Evolutionary conservation across 1,139 yeast genomes (phyloP).

Genomic region (Blastobotrys indianensis): DNA sequence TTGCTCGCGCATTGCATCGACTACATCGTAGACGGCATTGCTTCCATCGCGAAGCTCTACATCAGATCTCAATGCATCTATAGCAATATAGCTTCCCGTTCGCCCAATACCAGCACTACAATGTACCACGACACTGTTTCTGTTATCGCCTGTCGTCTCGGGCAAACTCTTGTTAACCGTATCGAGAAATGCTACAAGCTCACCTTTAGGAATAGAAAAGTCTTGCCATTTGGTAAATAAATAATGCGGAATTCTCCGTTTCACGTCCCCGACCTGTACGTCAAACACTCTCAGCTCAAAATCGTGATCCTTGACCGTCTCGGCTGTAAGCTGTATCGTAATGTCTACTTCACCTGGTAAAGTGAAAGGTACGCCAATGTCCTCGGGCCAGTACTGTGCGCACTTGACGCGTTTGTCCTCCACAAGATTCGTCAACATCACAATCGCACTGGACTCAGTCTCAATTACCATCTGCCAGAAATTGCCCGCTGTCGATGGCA

Average conservation of each 20-base stretch:
- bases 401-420: conserved; percentile 56
- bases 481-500: conserved; percentile 51
- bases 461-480: conserved; percentile 82
- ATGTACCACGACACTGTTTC: conserved; percentile 50
- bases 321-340: neutral
- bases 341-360: neutral
- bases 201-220: conserved; percentile 43
- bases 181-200: conserved; percentile 28
- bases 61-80: conserved; percentile 46
- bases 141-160: conserved; percentile 15
- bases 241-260: conserved; percentile 42
- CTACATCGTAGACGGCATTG: conserved; percentile 33
- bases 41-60: neutral
- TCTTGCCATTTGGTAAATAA: conserved; percentile 57
- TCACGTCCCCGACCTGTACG: conserved; percentile 1
- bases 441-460: conserved; percentile 46
- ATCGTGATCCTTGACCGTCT: neutral
- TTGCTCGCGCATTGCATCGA: conserved; percentile 44
- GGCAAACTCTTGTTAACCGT: neutral
- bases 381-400: conserved; percentile 65
- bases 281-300: conserved; percentile 4
- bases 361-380: neutral
- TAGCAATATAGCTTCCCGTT: conserved; percentile 70
- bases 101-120: conserved; percentile 87
- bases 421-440: conserved; percentile 88